phyloP scores from a whole-genome alignment of 345 rosid genomes.

The Acer negundo region DNA sequence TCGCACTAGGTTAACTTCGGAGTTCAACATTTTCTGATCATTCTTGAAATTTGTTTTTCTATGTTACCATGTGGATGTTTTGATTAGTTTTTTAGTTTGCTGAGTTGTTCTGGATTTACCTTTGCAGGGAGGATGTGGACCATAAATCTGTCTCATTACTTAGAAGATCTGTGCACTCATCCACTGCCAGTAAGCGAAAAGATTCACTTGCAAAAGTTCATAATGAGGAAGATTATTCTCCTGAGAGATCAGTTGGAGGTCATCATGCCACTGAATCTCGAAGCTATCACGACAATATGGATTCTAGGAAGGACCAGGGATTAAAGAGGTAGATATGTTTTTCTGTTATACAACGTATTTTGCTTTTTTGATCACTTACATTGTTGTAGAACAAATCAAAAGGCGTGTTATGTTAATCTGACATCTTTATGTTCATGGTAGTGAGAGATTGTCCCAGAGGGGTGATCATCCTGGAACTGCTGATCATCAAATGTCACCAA shows the following conservation, averaged over 20 bases:
- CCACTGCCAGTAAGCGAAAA: constrained; percentile 37
- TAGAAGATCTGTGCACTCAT: constrained; percentile 37
- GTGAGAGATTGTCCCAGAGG: constrained; percentile 50
- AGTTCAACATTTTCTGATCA: not conserved
- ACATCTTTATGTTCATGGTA: constrained; percentile 39
- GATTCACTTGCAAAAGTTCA: constrained; percentile 29
- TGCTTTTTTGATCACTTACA: constrained; percentile 15
- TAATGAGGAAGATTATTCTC: constrained; percentile 29
- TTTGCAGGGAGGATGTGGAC: constrained; percentile 40
- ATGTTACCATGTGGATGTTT: constrained; percentile 13
- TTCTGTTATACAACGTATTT: not conserved
- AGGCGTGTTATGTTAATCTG: not conserved
- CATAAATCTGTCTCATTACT: constrained; percentile 32
- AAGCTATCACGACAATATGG: constrained; percentile 28
- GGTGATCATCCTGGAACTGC: constrained; percentile 31
- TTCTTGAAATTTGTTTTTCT: constrained; percentile 2
- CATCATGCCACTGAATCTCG: constrained; percentile 26
- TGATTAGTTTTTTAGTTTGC: not conserved
- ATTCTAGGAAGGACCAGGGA: constrained; percentile 39
- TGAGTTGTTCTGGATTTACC: constrained; percentile 12
- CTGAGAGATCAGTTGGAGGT: constrained; percentile 29
- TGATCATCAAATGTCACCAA: constrained; percentile 45
- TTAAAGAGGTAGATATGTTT: constrained; percentile 47
- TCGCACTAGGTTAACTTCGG: constrained; percentile 33
- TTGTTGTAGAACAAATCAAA: not conserved